Conservation (phyloP, 208 protist species). For the Wallacemonas sp. region DNA sequence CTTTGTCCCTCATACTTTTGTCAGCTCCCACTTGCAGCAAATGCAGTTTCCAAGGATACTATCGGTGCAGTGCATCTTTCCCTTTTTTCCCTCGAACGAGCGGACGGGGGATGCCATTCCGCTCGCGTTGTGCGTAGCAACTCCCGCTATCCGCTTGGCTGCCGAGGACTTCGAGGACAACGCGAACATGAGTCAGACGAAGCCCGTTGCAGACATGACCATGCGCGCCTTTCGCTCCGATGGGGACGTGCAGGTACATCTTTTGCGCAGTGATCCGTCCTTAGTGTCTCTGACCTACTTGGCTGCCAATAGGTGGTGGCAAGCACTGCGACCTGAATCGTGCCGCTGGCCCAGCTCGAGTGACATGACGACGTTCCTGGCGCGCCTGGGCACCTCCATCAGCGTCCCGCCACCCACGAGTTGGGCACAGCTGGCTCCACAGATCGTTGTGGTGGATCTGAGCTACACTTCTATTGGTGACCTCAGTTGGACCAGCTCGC, state of each 20-base stretch:
- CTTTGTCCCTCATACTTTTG: too few relatives aligned
- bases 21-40: too few relatives aligned
- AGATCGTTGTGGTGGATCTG: background rate
- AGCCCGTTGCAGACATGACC: background rate
- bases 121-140: background rate
- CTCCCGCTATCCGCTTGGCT: background rate
- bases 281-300: background rate
- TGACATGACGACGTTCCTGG: background rate
- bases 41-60: background rate
- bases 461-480: background rate
- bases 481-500: background rate
- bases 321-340: background rate
- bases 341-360: background rate
- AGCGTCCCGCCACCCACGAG: too few relatives aligned
- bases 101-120: background rate
- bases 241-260: background rate
- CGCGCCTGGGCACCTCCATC: background rate
- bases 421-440: background rate
- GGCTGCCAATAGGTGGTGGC: conserved; percentile 1
- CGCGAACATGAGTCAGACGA: background rate
- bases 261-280: background rate
- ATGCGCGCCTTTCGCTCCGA: background rate
- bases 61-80: background rate
- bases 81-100: background rate
- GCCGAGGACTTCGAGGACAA: conserved; percentile 8